Evolutionary conservation across 495 filamentous ascomycete genomes (phyloP), one percentile per base, ranked within the genome.

Genomic region (Hypoxylon trugodes): DNA sequence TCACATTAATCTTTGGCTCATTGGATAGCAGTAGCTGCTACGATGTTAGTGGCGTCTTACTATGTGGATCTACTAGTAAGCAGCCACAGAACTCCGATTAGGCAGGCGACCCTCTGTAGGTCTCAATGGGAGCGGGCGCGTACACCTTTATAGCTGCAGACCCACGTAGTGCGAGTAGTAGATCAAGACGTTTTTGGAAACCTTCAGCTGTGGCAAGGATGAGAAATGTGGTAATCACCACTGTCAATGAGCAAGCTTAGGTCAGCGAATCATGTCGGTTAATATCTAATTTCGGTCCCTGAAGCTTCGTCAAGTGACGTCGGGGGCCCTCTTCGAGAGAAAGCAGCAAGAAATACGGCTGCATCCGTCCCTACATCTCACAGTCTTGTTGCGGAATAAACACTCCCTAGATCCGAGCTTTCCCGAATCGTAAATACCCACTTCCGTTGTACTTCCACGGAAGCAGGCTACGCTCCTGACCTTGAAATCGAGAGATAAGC

Each of bases 61-160:
- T n/a, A n/a, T n/a, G n/a, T n/a, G n/a, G n/a, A n/a, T n/a, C n/a
- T n/a, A n/a, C 25, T 30, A 12, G 9, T 36, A 16, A 52, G 24
- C 47, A 58, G 53, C 61, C 45, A 57, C 50, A 36, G 1, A 15
- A 22, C 36, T 43, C 36, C n/a, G 12, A 59, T 66, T 56, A 43
- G 48, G n/a, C 32, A 40, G 8, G 6, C n/a, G 19, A 2, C 25
- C 3, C 6, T 19, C 47, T 49, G 50, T 28, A 56, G 7, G 43
- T 56, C 43, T 37, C 59, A 56, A 56, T 62, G n/a, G n/a, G n/a
- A n/a, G n/a, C n/a, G n/a, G n/a, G n/a, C n/a, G n/a, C n/a, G n/a
- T n/a, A n/a, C n/a, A n/a, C n/a, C n/a, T n/a, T n/a, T n/a, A n/a
- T n/a, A 52, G 21, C 15, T 43, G 24, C 12, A 10, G 15, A 6